These are phyloP conservation scores for Mucor indicus DNA, from an alignment of 371 early-diverging fungal species.

Conservation along the genomic window DNA sequence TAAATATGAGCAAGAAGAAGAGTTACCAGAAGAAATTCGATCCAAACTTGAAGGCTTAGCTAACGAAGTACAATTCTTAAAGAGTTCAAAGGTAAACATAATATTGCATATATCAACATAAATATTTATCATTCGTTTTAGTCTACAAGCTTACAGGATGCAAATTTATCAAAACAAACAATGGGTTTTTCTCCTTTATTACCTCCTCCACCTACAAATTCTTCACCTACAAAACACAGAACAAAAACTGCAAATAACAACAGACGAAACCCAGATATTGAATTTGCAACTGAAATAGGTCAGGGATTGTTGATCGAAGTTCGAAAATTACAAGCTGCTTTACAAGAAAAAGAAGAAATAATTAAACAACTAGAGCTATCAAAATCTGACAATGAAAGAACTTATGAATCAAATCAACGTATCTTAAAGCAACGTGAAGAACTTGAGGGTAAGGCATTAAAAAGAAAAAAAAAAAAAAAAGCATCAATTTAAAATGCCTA, in stretches of 20 bases:
- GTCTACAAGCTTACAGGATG: slow-evolving; percentile 1
- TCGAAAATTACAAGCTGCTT: slow-evolving; percentile 40
- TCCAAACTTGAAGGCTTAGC: slow-evolving; percentile 15
- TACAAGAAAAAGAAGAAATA: slow-evolving; percentile 63
- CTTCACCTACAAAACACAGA: slow-evolving; percentile 39
- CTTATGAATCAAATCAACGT: slow-evolving; percentile 38
- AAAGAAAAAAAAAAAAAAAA: neutral
- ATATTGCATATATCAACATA: too few species aligned
- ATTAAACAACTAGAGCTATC: slow-evolving; percentile 59
- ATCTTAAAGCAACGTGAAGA: slow-evolving; percentile 41
- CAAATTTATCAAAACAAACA: neutral
- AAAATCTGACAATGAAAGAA: slow-evolving; percentile 56
- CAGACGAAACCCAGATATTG: slow-evolving; percentile 49
- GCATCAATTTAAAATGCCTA: neutral
- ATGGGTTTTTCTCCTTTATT: slow-evolving; percentile 17
- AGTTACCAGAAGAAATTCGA: slow-evolving; percentile 11
- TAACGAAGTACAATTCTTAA: slow-evolving; percentile 20
- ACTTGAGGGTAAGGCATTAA: slow-evolving; percentile 45
- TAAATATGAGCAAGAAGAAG: slow-evolving; percentile 7
- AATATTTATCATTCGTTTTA: neutral
- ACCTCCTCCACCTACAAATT: slow-evolving; percentile 33
- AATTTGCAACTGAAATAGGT: slow-evolving; percentile 55
- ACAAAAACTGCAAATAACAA: slow-evolving; percentile 35
- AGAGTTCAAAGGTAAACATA: too few species aligned
- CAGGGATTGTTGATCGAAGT: slow-evolving; percentile 50